Base-by-base conservation (phyloP, 2,329 filamentous ascomycete genomes). In the Penicillium sp. region DNA sequence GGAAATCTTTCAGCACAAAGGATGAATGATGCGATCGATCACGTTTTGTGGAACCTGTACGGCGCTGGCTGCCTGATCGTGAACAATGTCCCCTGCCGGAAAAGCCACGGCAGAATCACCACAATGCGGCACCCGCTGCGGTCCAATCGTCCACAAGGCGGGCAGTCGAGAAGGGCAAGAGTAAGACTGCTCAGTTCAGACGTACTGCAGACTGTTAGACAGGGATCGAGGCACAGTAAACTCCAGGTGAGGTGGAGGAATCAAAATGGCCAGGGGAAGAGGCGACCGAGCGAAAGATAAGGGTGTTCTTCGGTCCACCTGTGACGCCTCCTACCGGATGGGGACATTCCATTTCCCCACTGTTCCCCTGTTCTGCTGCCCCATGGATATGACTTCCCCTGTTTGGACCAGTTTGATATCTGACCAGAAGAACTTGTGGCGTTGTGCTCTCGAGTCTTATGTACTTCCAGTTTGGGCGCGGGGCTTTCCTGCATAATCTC, bases 71-170 rank as follows among this genome's bases (percentile, higher is more conserved):
- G 62, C 62, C 62, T 64, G 48, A 62, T 37, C 4, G 60, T 65
- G 33, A 63, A 60, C 28, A 62, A 60, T 28, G 60, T 58, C 28
- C 14, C 52, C 55, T 58, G 60, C 57, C 60, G 52, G 35, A 60
- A 62, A 58, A 58, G 60, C 60, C 60, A 61, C 42, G 35, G 30
- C 33, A 57, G 42, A 55, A 30, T 54, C 22, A 33, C 30, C 16
- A 22, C 45, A 7, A 49, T 35, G 7, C 19, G 19, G 6, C 19
- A 59, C 55, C 57, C 37, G 53, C 56, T 33, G 37, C 19, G n/a
- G 33, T 46, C 51, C 52, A 55, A 55, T 59, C 43, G 40, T 13
- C 13, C 57, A 42, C 46, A 13, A 28, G 22, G 42, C 4, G 26
- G 35, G 33, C 30, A 13, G 43, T 43, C 14, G 25, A 19, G 8